Base-by-base conservation (phyloP, 2,329 filamentous ascomycete genomes). In the Rhynchosporium agropyri region DNA sequence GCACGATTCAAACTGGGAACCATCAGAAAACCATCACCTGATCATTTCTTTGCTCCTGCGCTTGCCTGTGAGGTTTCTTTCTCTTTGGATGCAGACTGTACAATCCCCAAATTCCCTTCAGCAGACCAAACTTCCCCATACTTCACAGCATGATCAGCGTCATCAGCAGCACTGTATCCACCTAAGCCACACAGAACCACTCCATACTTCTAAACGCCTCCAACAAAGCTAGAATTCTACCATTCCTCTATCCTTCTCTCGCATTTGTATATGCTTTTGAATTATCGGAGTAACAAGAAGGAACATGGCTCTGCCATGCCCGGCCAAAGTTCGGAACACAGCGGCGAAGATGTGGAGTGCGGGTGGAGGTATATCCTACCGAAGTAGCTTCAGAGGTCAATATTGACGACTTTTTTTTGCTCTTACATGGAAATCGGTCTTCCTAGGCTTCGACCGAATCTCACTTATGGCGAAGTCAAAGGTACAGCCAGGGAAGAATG, bases 281-380 rank as follows among this genome's bases (percentile, higher is more conserved):
- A 89, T 77, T 0, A 86, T 85, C 0, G 87, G 89, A 2, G 81
- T 83, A 38, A 90, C 78, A 0, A 87, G 88, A 0, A 90, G 77
- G 1, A 85, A 83, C n/a, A 90, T 81, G 0, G 87, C 83, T 6
- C 88, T 79, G 0, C 88, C 88, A 38, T 90, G 77, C 70, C 89
- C 86, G 0, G 84, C 84, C 12, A 87, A 82, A 0, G 87, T 82
- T 63, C 89, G 89, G 71, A 90, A 84, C 8, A 90, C 20, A 20
- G 20, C 20, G 20, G 20, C 20, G 20, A 20, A 20, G 20, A 20
- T 20, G 20, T 20, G 20, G 20, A 20, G 20, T 20, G 20, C 20
- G 20, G 20, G 20, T 20, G 20, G 20, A 20, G 20, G 20, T 20
- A 20, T 20, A 20, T 20, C 20, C 20, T 20, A 20, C 20, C 20